phyloP scores from a whole-genome alignment of 1,284 basidiomycete species.

The Cryptococcus hybrid region DNA sequence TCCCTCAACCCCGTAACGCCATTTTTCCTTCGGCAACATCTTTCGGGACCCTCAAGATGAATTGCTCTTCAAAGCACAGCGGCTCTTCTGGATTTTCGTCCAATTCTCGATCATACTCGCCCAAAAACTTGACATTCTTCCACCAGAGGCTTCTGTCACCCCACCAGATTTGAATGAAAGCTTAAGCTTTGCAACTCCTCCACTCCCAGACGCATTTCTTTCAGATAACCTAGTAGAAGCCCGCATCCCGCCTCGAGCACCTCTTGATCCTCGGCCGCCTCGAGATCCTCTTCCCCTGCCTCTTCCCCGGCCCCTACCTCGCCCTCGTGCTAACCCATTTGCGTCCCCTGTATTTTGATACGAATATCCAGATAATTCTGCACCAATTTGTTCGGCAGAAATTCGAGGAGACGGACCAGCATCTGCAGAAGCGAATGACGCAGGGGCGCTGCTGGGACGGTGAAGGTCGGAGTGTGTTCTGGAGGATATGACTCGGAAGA shows the following conservation, averaged over 20 bases:
- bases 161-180: slow-evolving; percentile 35
- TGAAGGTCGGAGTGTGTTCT: too few relatives aligned
- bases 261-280: slow-evolving; percentile 5
- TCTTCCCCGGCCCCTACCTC: slow-evolving; percentile 7
- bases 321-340: background rate
- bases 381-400: too few relatives aligned
- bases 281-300: slow-evolving; percentile 3
- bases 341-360: too few relatives aligned
- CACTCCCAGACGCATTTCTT: slow-evolving; percentile 2
- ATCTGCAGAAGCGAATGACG: too few relatives aligned
- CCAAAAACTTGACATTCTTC: slow-evolving; percentile 67
- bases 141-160: slow-evolving; percentile 17
- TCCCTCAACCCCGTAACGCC: slow-evolving; percentile 61
- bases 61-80: slow-evolving; percentile 95
- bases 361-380: too few relatives aligned
- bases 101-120: slow-evolving; percentile 86
- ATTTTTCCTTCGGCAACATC: slow-evolving; percentile 51
- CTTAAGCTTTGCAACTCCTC: slow-evolving; percentile 26
- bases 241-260: slow-evolving; percentile 8
- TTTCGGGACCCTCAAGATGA: slow-evolving; percentile 85
- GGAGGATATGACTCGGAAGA: too few relatives aligned
- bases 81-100: slow-evolving; percentile 89
- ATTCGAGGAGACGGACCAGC: too few relatives aligned
- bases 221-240: slow-evolving; percentile 12
- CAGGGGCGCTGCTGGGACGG: too few relatives aligned